A percentile compares a stretch with the other conserved stretches of the same genome.
Evolutionary conservation across 2,329 filamentous ascomycete genomes (phyloP).

Genomic region (Fusarium falciforme): DNA sequence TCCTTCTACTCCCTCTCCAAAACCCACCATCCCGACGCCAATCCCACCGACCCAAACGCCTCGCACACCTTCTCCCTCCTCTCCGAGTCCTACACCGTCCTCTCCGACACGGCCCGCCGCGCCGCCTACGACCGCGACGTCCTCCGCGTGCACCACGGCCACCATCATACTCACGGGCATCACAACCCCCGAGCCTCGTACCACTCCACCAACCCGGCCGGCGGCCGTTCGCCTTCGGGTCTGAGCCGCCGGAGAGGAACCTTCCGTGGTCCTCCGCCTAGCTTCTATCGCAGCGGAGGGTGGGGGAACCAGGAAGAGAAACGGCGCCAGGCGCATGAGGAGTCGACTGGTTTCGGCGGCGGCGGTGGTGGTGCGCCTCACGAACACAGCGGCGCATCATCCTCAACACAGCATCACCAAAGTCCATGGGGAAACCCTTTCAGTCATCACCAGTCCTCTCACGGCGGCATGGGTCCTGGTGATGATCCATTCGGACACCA

Average conservation of each 20-base stretch:
- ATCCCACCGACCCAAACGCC: slow-evolving; percentile 79
- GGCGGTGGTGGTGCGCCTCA: slow-evolving; percentile 14
- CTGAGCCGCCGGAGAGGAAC: slow-evolving; percentile 79
- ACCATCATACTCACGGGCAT: slow-evolving; percentile 47
- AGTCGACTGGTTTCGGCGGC: slow-evolving; percentile 47
- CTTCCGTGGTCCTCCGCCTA: slow-evolving; percentile 88
- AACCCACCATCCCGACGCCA: slow-evolving; percentile 90
- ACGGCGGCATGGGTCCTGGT: slow-evolving; percentile 69
- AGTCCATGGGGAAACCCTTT: slow-evolving; percentile 42
- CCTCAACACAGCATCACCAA: slow-evolving; percentile 1
- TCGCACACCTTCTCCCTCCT: slow-evolving; percentile 83
- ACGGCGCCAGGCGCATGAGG: slow-evolving; percentile 64
- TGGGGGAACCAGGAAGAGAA: slow-evolving; percentile 76
- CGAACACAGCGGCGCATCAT: slow-evolving; percentile 18
- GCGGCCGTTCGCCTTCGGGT: slow-evolving; percentile 82
- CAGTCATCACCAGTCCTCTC: slow-evolving; percentile 18
- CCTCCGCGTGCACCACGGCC: slow-evolving; percentile 54
- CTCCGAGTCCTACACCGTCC: slow-evolving; percentile 83
- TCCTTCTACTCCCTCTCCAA: slow-evolving; percentile 94
- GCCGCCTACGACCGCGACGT: slow-evolving; percentile 83
- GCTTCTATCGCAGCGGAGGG: slow-evolving; percentile 85
- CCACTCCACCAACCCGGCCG: slow-evolving; percentile 72
- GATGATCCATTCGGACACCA: slow-evolving; percentile 60
- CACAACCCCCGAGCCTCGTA: slow-evolving; percentile 59
- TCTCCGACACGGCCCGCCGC: slow-evolving; percentile 79